Base-by-base conservation (phyloP, 2,329 filamentous ascomycete genomes). In the Xylogone sp. region DNA sequence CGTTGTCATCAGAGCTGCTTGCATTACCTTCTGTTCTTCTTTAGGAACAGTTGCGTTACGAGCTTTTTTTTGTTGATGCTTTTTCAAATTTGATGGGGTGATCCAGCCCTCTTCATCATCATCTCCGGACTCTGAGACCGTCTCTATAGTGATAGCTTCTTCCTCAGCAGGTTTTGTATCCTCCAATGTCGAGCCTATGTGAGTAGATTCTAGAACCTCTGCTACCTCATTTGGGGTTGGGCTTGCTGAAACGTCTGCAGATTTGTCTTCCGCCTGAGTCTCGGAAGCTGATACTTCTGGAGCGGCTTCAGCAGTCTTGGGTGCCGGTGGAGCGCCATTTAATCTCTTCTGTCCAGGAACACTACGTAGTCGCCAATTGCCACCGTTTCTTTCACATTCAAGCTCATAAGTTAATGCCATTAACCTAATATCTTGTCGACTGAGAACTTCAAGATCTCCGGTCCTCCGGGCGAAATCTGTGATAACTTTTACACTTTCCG, bases 371-470 rank as follows among this genome's bases (percentile, higher is more conserved):
- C 92, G 81, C 87, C 90, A 96, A 66, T 96, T 86, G 2, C 92
- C 92, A n/a, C 85, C 83, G 66, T 96, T 95, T 53, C 86, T 77
- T 74, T 97, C 92, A 62, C 89, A 88, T 63, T 97, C 93, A n/a
- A 97, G 68, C 68, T 99, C 94, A 68, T 97, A 97, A 1, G 90
- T 88, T 51, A 99, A 75, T 8, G 93, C 94, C 64, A 97, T 75
- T 42, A 99, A 80, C 60, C 95, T 88, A 54, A 97, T 75, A 83
- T 99, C 94, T 1, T 91, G 88, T 65, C 81, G 84, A 71, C 92
- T 97, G 53, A 99, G 74, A 1, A 97, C 93, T 10, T 87, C 82
- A 56, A 92, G 78, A 68, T 99, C 94, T 50, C 94, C 94, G 0
- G 94, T 97, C 67, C 84, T 87, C 50, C 89, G 82, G 43, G 94